These are phyloP conservation scores for Pyracantha coccinea DNA, from an alignment of 331 rosid genomes.

Conservation along the genomic window DNA sequence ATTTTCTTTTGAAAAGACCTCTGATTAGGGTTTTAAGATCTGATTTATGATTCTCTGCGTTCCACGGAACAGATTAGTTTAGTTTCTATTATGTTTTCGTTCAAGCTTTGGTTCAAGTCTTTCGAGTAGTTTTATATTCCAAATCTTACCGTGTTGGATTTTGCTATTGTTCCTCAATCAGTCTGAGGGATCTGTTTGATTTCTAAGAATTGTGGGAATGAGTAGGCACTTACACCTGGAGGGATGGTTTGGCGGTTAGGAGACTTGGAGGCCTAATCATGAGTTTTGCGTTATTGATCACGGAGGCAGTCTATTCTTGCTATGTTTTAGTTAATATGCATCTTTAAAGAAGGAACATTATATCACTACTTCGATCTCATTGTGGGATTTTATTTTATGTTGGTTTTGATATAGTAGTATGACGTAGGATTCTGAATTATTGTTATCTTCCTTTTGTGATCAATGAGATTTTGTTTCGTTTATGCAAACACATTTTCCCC, in stretches of 20 bases:
- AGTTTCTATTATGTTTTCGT: not conserved
- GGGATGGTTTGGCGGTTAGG: not conserved
- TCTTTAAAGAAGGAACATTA: not conserved
- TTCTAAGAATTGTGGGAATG: not conserved
- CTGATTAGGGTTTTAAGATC: conserved; percentile 12
- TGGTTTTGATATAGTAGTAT: not conserved
- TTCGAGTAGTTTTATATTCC: not conserved
- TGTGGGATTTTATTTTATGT: not conserved
- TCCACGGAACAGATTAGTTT: no score
- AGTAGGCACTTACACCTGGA: not conserved
- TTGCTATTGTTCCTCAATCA: not conserved
- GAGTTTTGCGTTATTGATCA: not conserved
- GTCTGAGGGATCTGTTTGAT: not conserved
- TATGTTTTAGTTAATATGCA: not conserved
- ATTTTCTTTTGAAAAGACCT: not conserved
- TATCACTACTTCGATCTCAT: not conserved
- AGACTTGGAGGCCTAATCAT: not conserved
- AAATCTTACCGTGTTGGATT: not conserved
- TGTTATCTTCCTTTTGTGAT: not conserved
- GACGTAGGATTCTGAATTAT: not conserved
- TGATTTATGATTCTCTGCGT: not conserved
- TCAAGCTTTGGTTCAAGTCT: not conserved
- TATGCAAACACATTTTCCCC: not conserved
- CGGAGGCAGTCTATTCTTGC: not conserved
- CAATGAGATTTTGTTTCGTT: not conserved